A percentile compares a stretch with the other conserved stretches of the same genome.
Conservation (phyloP, 1,284 basidiomycete genomes). For the Fomitopsis pinicola region DNA sequence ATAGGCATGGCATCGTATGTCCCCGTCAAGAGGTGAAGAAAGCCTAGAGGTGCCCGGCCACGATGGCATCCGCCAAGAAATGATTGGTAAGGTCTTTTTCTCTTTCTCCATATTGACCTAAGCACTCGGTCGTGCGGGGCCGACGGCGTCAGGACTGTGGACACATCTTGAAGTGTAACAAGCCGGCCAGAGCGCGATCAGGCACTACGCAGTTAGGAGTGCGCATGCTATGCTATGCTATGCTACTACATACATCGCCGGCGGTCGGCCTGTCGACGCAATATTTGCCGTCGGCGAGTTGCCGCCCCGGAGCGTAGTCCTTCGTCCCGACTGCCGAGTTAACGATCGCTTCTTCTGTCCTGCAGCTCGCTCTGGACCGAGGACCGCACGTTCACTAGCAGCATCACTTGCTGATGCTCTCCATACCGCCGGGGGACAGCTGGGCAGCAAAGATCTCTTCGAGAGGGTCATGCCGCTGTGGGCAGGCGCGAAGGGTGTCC, state of each 20-base stretch:
- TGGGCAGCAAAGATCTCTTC: neutral
- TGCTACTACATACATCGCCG: neutral
- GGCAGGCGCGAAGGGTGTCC: neutral
- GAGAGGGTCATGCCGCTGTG: neutral
- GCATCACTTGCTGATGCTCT: neutral
- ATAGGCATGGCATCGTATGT: neutral
- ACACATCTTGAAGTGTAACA: neutral
- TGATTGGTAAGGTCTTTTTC: neutral
- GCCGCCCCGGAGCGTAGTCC: neutral
- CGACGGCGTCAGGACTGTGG: neutral
- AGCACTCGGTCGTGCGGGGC: neutral
- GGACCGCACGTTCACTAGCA: neutral
- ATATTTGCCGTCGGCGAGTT: too few relatives aligned
- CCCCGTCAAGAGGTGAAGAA: neutral
- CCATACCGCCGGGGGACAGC: neutral
- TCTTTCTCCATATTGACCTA: neutral
- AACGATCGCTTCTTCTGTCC: neutral
- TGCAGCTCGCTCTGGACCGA: neutral
- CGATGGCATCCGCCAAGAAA: neutral
- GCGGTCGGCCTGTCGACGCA: too few relatives aligned
- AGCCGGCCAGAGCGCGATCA: neutral
- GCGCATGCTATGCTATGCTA: neutral
- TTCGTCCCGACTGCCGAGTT: neutral
- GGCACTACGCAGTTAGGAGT: neutral
- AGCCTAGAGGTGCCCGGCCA: neutral